phyloP scores from a whole-genome alignment of 2,329 filamentous ascomycete genomes.

The Teratosphaeria pseudoeucalypti region DNA sequence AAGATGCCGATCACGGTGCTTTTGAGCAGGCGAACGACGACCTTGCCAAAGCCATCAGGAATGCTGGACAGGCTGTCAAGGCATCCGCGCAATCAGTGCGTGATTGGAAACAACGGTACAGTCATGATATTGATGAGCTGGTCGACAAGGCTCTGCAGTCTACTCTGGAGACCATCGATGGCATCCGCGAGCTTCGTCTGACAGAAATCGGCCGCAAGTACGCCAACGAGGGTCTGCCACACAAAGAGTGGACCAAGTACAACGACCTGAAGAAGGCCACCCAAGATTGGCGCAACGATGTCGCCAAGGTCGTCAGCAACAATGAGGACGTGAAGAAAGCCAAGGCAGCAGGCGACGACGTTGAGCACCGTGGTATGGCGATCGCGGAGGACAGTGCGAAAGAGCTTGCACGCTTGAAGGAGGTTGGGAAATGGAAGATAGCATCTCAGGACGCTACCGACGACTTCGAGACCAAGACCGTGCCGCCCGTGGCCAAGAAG shows the following conservation, averaged over 20 bases:
- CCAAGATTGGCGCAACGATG: conserved; percentile 72
- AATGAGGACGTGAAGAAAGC: conserved; percentile 62
- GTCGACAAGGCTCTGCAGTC: conserved; percentile 65
- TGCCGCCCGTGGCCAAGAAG: conserved; percentile 46
- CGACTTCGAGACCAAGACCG: conserved; percentile 62
- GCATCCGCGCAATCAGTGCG: conserved; percentile 66
- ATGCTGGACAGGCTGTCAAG: conserved; percentile 63
- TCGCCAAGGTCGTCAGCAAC: conserved; percentile 60
- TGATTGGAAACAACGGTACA: conserved; percentile 63
- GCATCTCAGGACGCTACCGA: conserved; percentile 61
- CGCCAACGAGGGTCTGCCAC: conserved; percentile 93
- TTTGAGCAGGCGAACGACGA: conserved; percentile 43
- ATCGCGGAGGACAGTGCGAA: conserved; percentile 68
- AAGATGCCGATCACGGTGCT: conserved; percentile 45
- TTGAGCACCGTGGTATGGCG: conserved; percentile 72
- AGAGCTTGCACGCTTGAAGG: conserved; percentile 70
- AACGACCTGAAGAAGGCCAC: conserved; percentile 77
- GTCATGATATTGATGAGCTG: conserved; percentile 56
- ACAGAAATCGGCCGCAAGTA: conserved; percentile 88
- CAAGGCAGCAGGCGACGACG: conserved; percentile 53
- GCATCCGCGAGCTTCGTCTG: conserved; percentile 71
- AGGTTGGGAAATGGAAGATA: conserved; percentile 77
- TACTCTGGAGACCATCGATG: conserved; percentile 72
- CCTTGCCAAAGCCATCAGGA: conserved; percentile 48
- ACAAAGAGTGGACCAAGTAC: conserved; percentile 95